A percentile compares a stretch with the other conserved stretches of the same genome.
phyloP scores from a whole-genome alignment of 139 green algal species.

The Chlorella sp. region DNA sequence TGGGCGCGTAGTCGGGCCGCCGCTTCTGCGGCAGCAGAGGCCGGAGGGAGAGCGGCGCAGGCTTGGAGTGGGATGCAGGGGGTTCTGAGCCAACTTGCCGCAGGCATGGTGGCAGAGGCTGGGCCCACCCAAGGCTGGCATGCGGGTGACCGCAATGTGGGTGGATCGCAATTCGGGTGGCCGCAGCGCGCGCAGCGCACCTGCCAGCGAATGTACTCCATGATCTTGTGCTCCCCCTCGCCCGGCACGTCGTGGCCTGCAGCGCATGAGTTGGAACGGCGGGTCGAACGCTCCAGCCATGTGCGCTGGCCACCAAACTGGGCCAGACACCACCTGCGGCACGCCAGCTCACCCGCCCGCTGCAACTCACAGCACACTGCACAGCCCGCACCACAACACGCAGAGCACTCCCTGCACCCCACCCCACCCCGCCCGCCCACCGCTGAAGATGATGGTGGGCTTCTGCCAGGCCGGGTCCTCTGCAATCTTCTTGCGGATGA shows the following conservation, averaged over 20 bases:
- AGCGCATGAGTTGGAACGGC: not conserved
- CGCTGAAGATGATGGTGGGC: slow-evolving; percentile 77
- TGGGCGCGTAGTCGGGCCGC: slow-evolving; percentile 55
- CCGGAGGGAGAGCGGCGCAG: not conserved
- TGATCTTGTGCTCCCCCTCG: slow-evolving; percentile 98
- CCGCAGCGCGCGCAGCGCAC: slow-evolving; percentile 32
- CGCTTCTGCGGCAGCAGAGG: slow-evolving; percentile 25
- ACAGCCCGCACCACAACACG: no score
- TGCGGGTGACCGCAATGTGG: not conserved
- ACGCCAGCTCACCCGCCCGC: no score
- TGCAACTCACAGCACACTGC: no score
- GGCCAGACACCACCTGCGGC: no score
- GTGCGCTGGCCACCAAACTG: no score
- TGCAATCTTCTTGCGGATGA: slow-evolving; percentile 84
- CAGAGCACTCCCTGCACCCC: not conserved
- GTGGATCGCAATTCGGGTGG: not conserved
- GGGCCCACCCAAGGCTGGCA: no score
- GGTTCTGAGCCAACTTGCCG: not conserved
- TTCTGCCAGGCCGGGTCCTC: slow-evolving; percentile 86
- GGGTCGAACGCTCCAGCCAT: no score
- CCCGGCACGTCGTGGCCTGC: slow-evolving; percentile 91
- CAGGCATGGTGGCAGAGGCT: not conserved
- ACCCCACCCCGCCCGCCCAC: not conserved
- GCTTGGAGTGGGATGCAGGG: not conserved
- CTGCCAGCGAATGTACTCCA: slow-evolving; percentile 94